Base-by-base conservation (phyloP, 1,284 basidiomycete species). In the Trichosporon asahii region DNA sequence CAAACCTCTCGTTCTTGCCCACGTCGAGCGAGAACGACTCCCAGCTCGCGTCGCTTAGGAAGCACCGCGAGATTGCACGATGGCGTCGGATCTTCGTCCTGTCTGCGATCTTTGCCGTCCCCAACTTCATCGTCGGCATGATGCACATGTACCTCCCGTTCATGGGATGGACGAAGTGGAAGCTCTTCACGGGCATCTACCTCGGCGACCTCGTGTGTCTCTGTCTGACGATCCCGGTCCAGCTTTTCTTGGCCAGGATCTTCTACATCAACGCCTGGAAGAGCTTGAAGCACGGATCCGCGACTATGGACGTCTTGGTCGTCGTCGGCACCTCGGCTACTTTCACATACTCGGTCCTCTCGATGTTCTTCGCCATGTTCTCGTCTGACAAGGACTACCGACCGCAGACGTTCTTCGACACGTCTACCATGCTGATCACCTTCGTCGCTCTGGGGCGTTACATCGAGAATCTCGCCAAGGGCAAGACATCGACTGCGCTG, bases 401-500 rank as follows among this genome's bases (percentile, higher is more conserved):
- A 44, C 96, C 97, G 0, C 88, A 92, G 79, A 89, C 95, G 35
- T 99, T 98, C 85, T 99, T 99, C 84, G 97, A 99, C 84, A 99
- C 97, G 1, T 95, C 93, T 77, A 97, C 95, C 18, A 99, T 99
- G 97, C 86, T 99, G 70, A 92, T 99, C 87, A 94, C 91, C 83
- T 99, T 99, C 80, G 93, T 98, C 76, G 94, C 94, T 3, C 88
- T 99, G 33, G 97, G 96, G 1, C 90, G 97, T 49, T 98, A 92
- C 84, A 88, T 99, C 66, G 97, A 99, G 85, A 99, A 98, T 84
- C 88, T 90, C 65, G 97, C 97, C 49, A 99, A 99, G 83, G 96
- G 97, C 55, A 93, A 93, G 84, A 99, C 97, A 0, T 95, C 93
- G 68, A 94, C 95, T 0, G 97, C 97, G 0, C 87, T 99, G 27